phyloP scores from a whole-genome alignment of 164 flowering plant species.

The Buxus sempervirens region DNA sequence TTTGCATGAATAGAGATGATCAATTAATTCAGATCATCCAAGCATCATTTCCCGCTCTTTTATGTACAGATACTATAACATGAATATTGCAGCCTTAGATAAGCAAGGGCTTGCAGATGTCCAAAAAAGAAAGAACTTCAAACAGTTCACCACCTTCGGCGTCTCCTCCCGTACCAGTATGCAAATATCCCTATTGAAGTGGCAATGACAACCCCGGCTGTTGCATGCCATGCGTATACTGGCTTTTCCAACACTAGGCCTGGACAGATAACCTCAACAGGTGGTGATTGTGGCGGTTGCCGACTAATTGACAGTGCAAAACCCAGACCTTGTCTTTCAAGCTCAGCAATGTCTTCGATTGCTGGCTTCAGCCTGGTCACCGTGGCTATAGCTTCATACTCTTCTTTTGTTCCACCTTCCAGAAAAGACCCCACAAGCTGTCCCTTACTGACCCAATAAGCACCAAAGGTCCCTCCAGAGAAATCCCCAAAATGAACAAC shows the following conservation, averaged over 20 bases:
- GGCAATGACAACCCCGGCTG: slow-evolving; percentile 76
- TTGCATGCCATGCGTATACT: slow-evolving; percentile 63
- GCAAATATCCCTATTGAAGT: slow-evolving; percentile 83
- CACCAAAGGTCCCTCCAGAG: slow-evolving; percentile 72
- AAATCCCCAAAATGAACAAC: slow-evolving; percentile 79
- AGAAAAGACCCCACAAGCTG: slow-evolving; percentile 86
- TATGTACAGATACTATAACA: slow-evolving; percentile 24
- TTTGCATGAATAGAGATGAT: slow-evolving; percentile 18
- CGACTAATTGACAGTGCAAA: slow-evolving; percentile 47
- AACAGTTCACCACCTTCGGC: slow-evolving; percentile 65
- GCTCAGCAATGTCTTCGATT: slow-evolving; percentile 52
- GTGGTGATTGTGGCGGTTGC: slow-evolving; percentile 25
- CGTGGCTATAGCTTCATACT: slow-evolving; percentile 82
- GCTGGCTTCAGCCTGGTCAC: slow-evolving; percentile 54
- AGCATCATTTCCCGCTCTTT: slow-evolving; percentile 5
- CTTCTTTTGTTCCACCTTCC: slow-evolving; percentile 90
- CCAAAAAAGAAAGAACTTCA: background rate
- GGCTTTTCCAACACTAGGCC: slow-evolving; percentile 44
- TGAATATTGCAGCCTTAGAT: slow-evolving; percentile 14
- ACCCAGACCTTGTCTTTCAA: slow-evolving; percentile 64
- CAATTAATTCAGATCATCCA: slow-evolving; percentile 7
- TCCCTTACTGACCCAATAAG: slow-evolving; percentile 80
- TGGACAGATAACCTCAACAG: slow-evolving; percentile 14
- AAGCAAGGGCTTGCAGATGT: background rate
- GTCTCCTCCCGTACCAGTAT: slow-evolving; percentile 87